Base-by-base conservation (phyloP, 345 rosid genomes). In the Hibiscus syriacus region DNA sequence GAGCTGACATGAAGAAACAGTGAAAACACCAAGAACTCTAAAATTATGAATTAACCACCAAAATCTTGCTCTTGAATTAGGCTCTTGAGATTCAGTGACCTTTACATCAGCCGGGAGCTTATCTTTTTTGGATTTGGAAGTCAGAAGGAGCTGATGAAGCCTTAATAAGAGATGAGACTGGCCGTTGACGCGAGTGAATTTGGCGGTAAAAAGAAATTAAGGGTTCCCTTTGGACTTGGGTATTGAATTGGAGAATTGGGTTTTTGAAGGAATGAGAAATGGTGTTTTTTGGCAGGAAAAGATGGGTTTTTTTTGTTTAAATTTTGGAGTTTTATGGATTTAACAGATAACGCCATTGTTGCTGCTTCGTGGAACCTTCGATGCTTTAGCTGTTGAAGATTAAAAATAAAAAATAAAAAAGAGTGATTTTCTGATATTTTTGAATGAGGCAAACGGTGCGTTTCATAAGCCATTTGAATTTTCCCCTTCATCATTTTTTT, bases 331-430 rank as follows among this genome's bases (percentile, higher is more conserved):
- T 65, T 73, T 1, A 81, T 52, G 41, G 85, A 55, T 73, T 78
- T 77, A 67, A 82, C 73, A 54, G 87, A 81, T 26, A 92, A 83
- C 88, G 86, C 90, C 98, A 92, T 92, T 57, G 57, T 68, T 45
- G 52, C 58, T 39, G 46, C 70, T 71, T 43, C 22, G 45, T 26
- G 34, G 34, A 52, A 57, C 19, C 11, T 23, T 72, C n/a, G 22
- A 38, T 20, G 61, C 23, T 53, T 17, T 56, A 6, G 69, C 64
- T 72, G 61, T 49, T 64, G 73, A 54, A 71, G 85, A 76, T 73
- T 59, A 43, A 45, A n/a, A n/a, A n/a, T n/a, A n/a, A n/a, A n/a
- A n/a, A n/a, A n/a, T n/a, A n/a, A n/a, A 14, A 64, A 68, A 56
- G 34, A 43, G 23, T 34, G 64, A 55, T 64, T 64, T 32, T 49